Evolutionary conservation across 1,139 yeast genomes (phyloP).

Genomic region (Debaryomyces udenii): DNA sequence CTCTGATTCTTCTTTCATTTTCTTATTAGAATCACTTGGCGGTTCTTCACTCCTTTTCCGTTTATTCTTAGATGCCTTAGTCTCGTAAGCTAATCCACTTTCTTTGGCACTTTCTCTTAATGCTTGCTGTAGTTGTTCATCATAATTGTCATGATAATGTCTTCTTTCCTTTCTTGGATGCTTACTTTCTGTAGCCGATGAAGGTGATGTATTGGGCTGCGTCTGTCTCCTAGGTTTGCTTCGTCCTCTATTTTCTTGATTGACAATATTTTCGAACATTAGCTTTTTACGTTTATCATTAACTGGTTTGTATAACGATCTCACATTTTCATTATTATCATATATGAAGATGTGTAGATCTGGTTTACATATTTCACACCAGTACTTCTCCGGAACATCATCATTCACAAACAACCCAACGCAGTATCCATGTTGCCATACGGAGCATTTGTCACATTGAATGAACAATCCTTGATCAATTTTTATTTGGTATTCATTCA

Average conservation of each 20-base stretch:
- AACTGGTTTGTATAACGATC: constrained; percentile 54
- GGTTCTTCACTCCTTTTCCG: constrained; percentile 30
- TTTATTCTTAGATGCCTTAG: constrained; percentile 12
- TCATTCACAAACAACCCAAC: constrained; percentile 77
- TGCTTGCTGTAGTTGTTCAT: constrained; percentile 68
- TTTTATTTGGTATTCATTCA: constrained; percentile 58
- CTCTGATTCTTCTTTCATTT: constrained; percentile 9
- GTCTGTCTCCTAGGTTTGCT: constrained; percentile 20
- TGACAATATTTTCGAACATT: constrained; percentile 26
- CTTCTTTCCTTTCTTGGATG: constrained; percentile 36
- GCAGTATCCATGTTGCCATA: constrained; percentile 98
- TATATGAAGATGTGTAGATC: constrained; percentile 64
- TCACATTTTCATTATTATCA: constrained; percentile 32
- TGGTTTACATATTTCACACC: constrained; percentile 91
- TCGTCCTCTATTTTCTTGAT: constrained; percentile 17
- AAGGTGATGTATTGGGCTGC: constrained; percentile 14
- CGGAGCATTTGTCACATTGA: constrained; percentile 90
- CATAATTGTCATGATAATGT: constrained; percentile 58
- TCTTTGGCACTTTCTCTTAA: constrained; percentile 69
- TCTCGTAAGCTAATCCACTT: constrained; percentile 22
- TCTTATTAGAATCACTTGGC: constrained; percentile 11
- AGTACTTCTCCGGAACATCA: constrained; percentile 86
- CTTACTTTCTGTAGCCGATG: constrained; percentile 17
- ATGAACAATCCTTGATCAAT: constrained; percentile 79
- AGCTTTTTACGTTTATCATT: constrained; percentile 51